These are phyloP conservation scores for Carex scoparia DNA, from an alignment of 176 grass and related monocot species.

Conservation along the genomic window DNA sequence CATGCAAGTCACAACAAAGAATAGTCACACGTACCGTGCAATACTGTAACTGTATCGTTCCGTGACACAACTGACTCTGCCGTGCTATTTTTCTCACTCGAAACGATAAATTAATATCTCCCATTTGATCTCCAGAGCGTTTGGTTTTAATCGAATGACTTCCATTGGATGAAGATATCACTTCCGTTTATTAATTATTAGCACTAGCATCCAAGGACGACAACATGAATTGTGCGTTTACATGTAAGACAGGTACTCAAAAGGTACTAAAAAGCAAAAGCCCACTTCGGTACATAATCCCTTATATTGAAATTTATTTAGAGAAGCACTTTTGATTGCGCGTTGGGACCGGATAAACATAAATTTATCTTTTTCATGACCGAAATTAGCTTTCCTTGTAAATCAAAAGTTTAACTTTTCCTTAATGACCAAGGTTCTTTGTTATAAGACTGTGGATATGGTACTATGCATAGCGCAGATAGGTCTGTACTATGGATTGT, in stretches of 20 bases:
- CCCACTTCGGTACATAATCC: not conserved
- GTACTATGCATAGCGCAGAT: no score
- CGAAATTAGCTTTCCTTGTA: not conserved
- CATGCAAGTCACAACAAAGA: no score
- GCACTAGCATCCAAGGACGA: not conserved
- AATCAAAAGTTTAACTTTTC: not conserved
- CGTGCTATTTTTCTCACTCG: no score
- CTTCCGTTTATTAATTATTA: not conserved
- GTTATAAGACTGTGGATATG: no score
- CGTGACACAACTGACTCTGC: no score
- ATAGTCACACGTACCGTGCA: no score
- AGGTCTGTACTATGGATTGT: no score
- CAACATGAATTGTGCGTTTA: not conserved
- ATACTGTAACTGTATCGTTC: no score
- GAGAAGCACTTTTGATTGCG: not conserved
- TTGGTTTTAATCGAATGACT: not conserved
- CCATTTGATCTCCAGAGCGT: not conserved
- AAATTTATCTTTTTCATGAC: not conserved
- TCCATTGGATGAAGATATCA: not conserved
- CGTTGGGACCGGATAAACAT: not conserved
- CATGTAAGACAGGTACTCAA: not conserved
- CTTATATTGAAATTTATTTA: not conserved
- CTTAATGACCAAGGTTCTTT: not conserved
- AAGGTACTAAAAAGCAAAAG: not conserved
- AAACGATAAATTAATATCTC: not conserved